Base-by-base conservation (phyloP, 2,329 filamentous ascomycete species). In the Thermoascus crustaceus region DNA sequence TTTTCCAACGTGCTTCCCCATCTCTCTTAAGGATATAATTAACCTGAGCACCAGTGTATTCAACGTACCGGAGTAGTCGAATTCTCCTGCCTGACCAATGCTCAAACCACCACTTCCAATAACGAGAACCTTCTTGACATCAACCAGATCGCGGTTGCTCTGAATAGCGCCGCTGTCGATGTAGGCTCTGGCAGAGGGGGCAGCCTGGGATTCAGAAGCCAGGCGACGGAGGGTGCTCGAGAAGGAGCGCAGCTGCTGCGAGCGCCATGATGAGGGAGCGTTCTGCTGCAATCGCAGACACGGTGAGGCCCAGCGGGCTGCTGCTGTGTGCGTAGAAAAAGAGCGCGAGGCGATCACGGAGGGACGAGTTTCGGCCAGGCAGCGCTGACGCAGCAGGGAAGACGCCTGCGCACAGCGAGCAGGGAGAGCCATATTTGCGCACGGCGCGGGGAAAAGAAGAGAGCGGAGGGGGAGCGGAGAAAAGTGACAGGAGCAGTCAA, bases 21-120 rank as follows among this genome's bases (percentile, higher is more conserved):
- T 29, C 26, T 17, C 26, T 7, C 26, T 26, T 7, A 5, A 27
- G 22, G 3, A 21, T 3, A 11, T 18, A 34, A 16, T n/a, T 24
- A 13, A 26, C n/a, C 20, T 23, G n/a, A n/a, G n/a, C n/a, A n/a
- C 17, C 22, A 22, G 14, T 27, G 10, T 20, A 34, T 32, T 14
- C 47, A 44, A 73, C 80, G 48, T 72, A 94, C 87, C 89, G 63
- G 91, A 96, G 66, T 96, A 96, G 68, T 96, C 89, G 55, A 96
- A 96, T 70, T 96, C 89, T 69, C 89, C 89, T 47, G 89, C 89
- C 68, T 96, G 89, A 45, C 89, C 89, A 76, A 96, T 96, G 61
- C 85, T 86, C 50, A 96, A 75, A 64, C 89, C 89, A 69, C 89
- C 89, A 67, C 82, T 88, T 40, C 89, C 89, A 69, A 96, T 94